Conservation (phyloP, 1,284 basidiomycete species). For the Somion occarium region DNA sequence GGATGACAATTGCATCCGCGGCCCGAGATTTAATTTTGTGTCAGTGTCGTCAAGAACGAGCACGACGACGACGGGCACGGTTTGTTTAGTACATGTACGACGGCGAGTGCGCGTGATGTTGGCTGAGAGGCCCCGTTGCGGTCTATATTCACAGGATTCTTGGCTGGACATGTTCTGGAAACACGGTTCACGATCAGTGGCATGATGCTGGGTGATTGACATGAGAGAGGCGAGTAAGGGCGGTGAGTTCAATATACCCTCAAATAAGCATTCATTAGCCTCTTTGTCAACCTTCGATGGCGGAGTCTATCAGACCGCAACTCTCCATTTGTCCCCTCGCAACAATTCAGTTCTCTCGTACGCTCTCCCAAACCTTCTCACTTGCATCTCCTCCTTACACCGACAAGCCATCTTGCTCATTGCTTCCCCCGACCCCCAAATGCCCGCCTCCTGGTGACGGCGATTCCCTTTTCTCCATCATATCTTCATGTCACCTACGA, state of each 20-base stretch:
- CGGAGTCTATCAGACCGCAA: neutral
- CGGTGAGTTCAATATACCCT: neutral
- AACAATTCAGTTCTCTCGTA: slow-evolving; percentile 1
- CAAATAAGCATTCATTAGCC: neutral
- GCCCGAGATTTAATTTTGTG: neutral
- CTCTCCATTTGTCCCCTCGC: neutral
- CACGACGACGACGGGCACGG: neutral
- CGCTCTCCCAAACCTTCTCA: neutral
- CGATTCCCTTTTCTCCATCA: slow-evolving; percentile 1
- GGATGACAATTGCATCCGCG: neutral
- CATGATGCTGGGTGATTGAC: neutral
- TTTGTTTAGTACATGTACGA: too few relatives aligned
- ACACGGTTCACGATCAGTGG: too few relatives aligned
- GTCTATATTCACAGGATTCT: too few relatives aligned
- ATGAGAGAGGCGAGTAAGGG: neutral
- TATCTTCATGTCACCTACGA: neutral
- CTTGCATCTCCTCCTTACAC: neutral
- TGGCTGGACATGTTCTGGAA: too few relatives aligned
- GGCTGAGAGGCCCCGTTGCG: neutral
- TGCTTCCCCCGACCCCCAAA: slow-evolving; percentile 5
- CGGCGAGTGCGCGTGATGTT: neutral
- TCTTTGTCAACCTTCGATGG: neutral
- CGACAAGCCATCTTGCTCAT: neutral
- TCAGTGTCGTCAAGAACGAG: neutral
- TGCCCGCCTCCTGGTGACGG: slow-evolving; percentile 21